A percentile compares a stretch with the other conserved stretches of the same genome.
Conservation (phyloP, 2,329 filamentous ascomycete species). For the Botrytis byssoidea region DNA sequence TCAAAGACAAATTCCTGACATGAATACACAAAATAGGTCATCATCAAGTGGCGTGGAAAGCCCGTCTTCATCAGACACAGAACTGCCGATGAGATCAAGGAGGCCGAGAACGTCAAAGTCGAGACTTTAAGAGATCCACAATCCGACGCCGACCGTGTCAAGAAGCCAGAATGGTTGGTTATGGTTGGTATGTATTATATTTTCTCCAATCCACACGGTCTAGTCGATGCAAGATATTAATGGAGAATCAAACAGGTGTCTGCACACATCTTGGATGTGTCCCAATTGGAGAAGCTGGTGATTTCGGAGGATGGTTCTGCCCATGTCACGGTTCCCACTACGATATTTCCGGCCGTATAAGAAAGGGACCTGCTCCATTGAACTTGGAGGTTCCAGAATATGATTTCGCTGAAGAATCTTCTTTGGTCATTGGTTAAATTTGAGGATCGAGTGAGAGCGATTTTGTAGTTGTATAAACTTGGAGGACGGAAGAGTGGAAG, state of each 20-base stretch:
- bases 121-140: conserved; percentile 86
- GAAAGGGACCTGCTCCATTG: conserved; percentile 93
- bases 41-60: conserved; percentile 99
- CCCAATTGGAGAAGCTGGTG: conserved; percentile 96
- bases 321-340: conserved; percentile 99
- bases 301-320: conserved; percentile 99
- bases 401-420: conserved; percentile 87
- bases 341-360: conserved; percentile 97
- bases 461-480: conserved; percentile 23
- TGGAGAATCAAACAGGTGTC: conserved; percentile 62
- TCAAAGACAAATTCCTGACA: not conserved
- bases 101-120: conserved; percentile 87
- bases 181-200: conserved; percentile 73
- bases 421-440: conserved; percentile 86
- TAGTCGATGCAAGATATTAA: conserved; percentile 28
- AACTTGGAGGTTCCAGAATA: conserved; percentile 95
- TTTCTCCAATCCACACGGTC: not conserved
- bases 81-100: conserved; percentile 86
- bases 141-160: conserved; percentile 84
- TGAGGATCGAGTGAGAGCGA: not conserved
- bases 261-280: conserved; percentile 99
- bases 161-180: conserved; percentile 98
- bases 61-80: conserved; percentile 99
- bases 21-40: conserved; percentile 59
- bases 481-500: conserved; percentile 11